These are phyloP conservation scores for Byssochlamys sp. DNA, from an alignment of 2,329 filamentous ascomycete genomes.

Conservation along the genomic window DNA sequence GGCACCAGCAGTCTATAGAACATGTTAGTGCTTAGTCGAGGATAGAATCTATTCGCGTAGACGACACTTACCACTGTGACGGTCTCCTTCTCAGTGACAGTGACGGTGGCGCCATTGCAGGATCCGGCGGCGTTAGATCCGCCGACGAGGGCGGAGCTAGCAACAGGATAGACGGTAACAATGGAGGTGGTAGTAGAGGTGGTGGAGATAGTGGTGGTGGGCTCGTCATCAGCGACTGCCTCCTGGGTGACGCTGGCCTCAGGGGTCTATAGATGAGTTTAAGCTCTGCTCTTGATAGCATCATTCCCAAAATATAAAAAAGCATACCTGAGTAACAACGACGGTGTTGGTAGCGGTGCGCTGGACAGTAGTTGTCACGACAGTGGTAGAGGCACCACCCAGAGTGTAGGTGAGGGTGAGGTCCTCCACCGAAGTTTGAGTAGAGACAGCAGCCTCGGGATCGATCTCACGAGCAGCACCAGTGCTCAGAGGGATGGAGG, in stretches of 20 bases:
- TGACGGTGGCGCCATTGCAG: conserved; percentile 15
- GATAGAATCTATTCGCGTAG: not conserved
- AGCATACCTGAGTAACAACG: conserved; percentile 19
- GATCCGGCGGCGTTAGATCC: not conserved
- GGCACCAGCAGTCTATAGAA: not conserved
- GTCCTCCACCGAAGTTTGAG: conserved; percentile 11
- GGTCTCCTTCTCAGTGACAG: conserved; percentile 25
- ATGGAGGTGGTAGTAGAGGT: conserved; percentile 21
- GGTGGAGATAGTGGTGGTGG: conserved; percentile 19
- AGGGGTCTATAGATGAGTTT: not conserved
- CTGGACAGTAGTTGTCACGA: conserved; percentile 31
- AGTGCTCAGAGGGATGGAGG: conserved; percentile 13
- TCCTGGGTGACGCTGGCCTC: conserved; percentile 1
- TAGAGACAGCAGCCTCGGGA: conserved; percentile 3
- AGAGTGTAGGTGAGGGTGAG: conserved; percentile 33
- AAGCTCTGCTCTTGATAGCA: not conserved
- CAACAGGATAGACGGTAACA: conserved; percentile 13
- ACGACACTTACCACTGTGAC: conserved; percentile 25
- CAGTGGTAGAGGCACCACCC: conserved; percentile 24
- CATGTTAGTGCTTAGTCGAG: not conserved
- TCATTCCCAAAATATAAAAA: not conserved
- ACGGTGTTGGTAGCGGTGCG: conserved; percentile 20
- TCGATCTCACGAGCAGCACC: conserved; percentile 9
- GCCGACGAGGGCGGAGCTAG: not conserved
- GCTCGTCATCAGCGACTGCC: conserved; percentile 5